Conservation (phyloP, 2,329 filamentous ascomycete species). For the Colletotrichum gigasporum region DNA sequence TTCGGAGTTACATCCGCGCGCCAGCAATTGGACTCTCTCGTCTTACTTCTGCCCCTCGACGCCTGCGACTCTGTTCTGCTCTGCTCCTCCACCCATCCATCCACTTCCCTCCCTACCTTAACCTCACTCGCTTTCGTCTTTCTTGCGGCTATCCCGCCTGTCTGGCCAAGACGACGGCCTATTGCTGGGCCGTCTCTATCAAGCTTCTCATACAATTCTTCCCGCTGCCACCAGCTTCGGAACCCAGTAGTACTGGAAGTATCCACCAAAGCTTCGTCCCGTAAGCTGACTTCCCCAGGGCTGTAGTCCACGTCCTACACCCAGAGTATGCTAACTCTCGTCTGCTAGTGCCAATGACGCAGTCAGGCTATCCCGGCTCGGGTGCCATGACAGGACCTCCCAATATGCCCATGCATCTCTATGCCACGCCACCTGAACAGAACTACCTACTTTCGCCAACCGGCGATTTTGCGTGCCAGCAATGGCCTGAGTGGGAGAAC, state of each 20-base stretch:
- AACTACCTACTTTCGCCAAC: neutral
- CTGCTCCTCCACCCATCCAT: neutral
- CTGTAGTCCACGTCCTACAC: neutral
- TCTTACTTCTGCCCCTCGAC: neutral
- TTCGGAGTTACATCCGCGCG: neutral
- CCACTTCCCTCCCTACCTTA: neutral
- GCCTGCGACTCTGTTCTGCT: neutral
- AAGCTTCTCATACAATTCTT: neutral
- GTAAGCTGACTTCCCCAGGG: neutral
- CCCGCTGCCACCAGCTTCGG: neutral
- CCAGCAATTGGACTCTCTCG: neutral
- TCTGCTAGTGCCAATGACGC: neutral
- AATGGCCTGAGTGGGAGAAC: neutral
- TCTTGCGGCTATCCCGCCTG: neutral
- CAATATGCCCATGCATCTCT: neutral
- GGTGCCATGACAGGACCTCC: neutral
- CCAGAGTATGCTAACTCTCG: neutral
- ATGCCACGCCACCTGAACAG: neutral
- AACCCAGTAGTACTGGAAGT: neutral
- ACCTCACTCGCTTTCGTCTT: too few relatives aligned
- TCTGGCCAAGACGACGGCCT: neutral
- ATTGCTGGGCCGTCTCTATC: neutral
- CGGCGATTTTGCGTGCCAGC: neutral
- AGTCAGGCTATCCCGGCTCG: neutral
- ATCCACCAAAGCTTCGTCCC: neutral